phyloP scores from a whole-genome alignment of 1,139 yeast species.

The Blastobotrys proliferans region DNA sequence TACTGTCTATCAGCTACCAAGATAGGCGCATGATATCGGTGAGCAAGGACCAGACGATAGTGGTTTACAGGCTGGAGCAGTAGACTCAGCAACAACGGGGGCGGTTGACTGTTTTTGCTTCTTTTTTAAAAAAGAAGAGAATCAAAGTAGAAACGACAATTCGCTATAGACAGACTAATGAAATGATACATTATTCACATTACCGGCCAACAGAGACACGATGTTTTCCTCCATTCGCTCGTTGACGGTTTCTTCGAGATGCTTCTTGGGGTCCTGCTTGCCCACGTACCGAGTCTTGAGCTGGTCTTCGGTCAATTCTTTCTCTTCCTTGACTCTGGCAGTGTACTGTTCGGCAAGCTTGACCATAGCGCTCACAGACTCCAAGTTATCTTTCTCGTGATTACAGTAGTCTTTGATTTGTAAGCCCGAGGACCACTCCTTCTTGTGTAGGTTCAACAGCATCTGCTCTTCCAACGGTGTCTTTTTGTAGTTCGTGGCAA shows the following conservation, averaged over 20 bases:
- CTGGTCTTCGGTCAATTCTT: constrained; percentile 81
- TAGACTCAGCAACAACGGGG: not conserved
- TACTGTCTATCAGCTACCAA: constrained; percentile 28
- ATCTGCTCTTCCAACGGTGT: constrained; percentile 90
- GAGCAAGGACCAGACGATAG: constrained; percentile 9
- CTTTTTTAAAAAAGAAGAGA: not conserved
- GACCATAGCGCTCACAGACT: constrained; percentile 74
- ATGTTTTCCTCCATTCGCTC: constrained; percentile 83
- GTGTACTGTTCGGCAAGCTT: constrained; percentile 88
- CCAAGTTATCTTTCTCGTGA: constrained; percentile 72
- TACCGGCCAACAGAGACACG: constrained; percentile 79
- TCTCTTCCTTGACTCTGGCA: constrained; percentile 88
- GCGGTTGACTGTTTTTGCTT: too few relatives aligned
- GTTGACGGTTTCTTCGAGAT: constrained; percentile 85
- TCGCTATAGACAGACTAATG: constrained; percentile 14
- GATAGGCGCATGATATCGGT: constrained; percentile 13
- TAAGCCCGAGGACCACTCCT: constrained; percentile 94
- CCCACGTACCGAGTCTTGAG: constrained; percentile 95
- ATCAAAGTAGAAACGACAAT: not conserved
- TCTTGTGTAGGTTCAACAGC: constrained; percentile 91
- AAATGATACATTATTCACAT: constrained; percentile 69
- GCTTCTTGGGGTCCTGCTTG: constrained; percentile 98
- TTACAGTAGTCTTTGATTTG: constrained; percentile 72
- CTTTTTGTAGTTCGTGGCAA: constrained; percentile 91
- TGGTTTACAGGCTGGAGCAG: constrained; percentile 1